Conservation (phyloP, 164 flowering plant genomes). For the Malania oleifera region DNA sequence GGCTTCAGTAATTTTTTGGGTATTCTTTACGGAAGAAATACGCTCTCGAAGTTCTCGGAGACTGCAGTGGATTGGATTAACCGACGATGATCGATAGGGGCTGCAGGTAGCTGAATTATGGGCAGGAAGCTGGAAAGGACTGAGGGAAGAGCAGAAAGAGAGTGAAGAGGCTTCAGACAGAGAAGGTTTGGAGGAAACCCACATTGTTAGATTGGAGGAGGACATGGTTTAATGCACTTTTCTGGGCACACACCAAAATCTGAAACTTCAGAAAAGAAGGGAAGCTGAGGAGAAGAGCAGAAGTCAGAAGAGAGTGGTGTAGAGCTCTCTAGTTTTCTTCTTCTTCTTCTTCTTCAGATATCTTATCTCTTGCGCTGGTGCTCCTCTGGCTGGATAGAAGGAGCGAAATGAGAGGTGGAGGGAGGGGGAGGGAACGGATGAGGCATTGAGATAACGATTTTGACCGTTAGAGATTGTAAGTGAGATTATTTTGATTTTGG, state of each 20-base stretch:
- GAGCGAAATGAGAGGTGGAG: conserved; percentile 24
- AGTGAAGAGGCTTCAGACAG: conserved; percentile 29
- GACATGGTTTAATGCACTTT: conserved; percentile 20
- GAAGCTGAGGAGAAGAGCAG: conserved; percentile 1
- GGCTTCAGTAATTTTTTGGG: conserved; percentile 88
- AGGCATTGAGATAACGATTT: conserved; percentile 38
- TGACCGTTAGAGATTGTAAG: conserved; percentile 23
- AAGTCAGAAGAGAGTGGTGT: conserved; percentile 6
- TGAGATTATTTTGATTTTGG: background rate
- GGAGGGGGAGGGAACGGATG: conserved; percentile 24
- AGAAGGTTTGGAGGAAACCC: conserved; percentile 36
- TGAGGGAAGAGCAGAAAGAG: conserved; percentile 31
- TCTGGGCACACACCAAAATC: background rate
- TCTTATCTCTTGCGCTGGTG: conserved; percentile 15
- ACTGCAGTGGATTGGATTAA: conserved; percentile 34
- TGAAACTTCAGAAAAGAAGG: background rate
- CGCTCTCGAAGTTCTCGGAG: conserved; percentile 62
- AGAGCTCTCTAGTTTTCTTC: background rate
- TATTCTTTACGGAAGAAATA: conserved; percentile 62
- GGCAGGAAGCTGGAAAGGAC: conserved; percentile 35
- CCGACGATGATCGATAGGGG: conserved; percentile 28
- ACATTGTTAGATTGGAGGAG: conserved; percentile 35
- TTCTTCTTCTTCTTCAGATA: background rate
- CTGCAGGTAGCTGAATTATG: conserved; percentile 18
- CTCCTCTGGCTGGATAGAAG: conserved; percentile 13